phyloP scores from a whole-genome alignment of 495 filamentous ascomycete genomes.

The Penicillium arizonense region DNA sequence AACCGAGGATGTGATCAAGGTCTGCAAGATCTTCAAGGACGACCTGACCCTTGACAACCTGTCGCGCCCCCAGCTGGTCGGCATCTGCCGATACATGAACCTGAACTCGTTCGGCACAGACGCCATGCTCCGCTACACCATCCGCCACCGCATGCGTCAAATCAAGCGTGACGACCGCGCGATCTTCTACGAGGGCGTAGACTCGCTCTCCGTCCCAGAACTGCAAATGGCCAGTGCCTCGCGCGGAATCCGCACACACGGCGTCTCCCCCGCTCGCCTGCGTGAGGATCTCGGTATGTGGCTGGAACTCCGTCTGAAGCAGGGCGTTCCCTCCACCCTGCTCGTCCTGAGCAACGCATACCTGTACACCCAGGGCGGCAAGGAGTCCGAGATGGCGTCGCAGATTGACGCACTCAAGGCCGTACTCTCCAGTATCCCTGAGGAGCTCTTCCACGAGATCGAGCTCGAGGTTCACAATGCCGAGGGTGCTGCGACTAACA shows the following conservation, averaged over 20 bases:
- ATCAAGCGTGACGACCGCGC: constrained; percentile 97
- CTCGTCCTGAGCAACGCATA: constrained; percentile 96
- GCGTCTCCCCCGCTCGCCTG: constrained; percentile 80
- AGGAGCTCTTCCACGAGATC: constrained; percentile 99
- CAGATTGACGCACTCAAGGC: constrained; percentile 93
- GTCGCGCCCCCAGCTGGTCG: constrained; percentile 92
- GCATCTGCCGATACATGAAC: constrained; percentile 98
- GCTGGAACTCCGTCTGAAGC: constrained; percentile 90
- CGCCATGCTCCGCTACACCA: constrained; percentile 94
- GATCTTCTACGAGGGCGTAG: constrained; percentile 92
- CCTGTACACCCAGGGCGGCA: constrained; percentile 83
- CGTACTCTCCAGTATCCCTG: constrained; percentile 90
- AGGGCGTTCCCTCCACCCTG: constrained; percentile 90
- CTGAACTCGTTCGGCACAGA: constrained; percentile 96
- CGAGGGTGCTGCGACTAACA: constrained; percentile 97
- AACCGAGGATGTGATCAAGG: constrained; percentile 90
- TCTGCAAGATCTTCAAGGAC: constrained; percentile 99
- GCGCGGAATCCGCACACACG: constrained; percentile 89
- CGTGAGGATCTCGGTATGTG: constrained; percentile 92
- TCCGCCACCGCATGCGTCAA: constrained; percentile 96
- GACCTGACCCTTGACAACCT: constrained; percentile 97
- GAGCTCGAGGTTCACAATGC: constrained; percentile 97
- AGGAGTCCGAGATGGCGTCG: constrained; percentile 79
- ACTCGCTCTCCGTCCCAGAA: constrained; percentile 88
- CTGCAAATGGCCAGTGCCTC: constrained; percentile 87